Base-by-base conservation (phyloP, 176 grass and related monocot species). In the Cenchrus fungigraminus region DNA sequence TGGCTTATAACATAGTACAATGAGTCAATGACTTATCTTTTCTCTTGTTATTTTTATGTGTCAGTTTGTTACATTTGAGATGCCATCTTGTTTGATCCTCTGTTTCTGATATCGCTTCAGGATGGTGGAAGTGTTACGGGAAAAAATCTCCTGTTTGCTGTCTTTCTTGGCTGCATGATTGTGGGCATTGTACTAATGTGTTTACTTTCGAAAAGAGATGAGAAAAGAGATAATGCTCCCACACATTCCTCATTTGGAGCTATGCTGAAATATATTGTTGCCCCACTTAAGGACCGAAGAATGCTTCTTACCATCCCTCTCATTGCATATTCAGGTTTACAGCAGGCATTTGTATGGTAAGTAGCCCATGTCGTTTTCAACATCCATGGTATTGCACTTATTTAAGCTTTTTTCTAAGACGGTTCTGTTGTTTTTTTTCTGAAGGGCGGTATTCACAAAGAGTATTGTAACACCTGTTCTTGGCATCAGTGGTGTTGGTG, bases 301-400 rank as follows among this genome's bases (percentile, higher is more conserved):
- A 94, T 99, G 97, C 90, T 99, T 80, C 82, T 99, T 79, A 85
- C 86, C 55, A 94, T 99, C 62, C 93, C 97, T 81, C 88, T 99
- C 17, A 92, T 99, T 49, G 80, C 84, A 76, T 99, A 99, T 89
- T 99, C 97, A 68, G 97, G 97, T 72, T 76, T 99, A 81, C 97
- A 99, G 65, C 97, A 99, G 86, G 93, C 97, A 86, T 99, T 99
- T 86, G 90, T 99, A 37, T 99, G 97, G 97, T 99, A 88, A 87
- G 86, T 67, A 79, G 17, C 29, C 65, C 49, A 85, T 34, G 47
- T 9, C 32, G 3, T 40, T 52, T 78, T 81, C 44, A 61, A 44
- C 25, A 62, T 58, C 12, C 65, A 70, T 86, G 82, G 29, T 56
- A 56, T 4, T 82, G 89, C 49, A 25, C 28, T 71, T 69, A 34